These are phyloP conservation scores for Entophlyctis helioformis DNA, from an alignment of 192 early-diverging fungal genomes.

Conservation along the genomic window DNA sequence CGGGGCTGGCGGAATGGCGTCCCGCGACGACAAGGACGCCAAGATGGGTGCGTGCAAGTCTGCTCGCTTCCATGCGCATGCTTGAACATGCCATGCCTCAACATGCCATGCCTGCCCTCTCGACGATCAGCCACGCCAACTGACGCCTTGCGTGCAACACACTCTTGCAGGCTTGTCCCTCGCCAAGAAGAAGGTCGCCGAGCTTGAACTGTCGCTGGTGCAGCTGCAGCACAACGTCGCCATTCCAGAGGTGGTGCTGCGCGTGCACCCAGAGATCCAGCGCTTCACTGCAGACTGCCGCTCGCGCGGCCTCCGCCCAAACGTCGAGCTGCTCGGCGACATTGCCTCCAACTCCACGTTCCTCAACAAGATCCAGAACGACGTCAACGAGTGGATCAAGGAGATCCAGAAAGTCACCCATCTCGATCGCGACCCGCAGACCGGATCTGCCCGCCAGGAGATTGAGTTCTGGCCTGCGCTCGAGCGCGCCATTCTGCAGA, in stretches of 20 bases:
- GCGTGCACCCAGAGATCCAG: slow-evolving; percentile 74
- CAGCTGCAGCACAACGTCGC: slow-evolving; percentile 97
- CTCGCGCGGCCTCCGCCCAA: slow-evolving; percentile 46
- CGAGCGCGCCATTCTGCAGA: slow-evolving; percentile 84
- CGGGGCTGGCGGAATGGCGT: not conserved
- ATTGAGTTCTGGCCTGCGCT: slow-evolving; percentile 99
- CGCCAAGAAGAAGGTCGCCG: slow-evolving; percentile 98
- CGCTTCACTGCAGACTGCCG: slow-evolving; percentile 42
- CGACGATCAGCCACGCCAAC: too few species aligned
- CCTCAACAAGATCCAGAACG: slow-evolving; percentile 85
- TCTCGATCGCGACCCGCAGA: slow-evolving; percentile 79
- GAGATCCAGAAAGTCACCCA: slow-evolving; percentile 99
- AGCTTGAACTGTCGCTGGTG: slow-evolving; percentile 87
- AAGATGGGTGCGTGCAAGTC: slow-evolving; percentile 46
- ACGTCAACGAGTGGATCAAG: slow-evolving; percentile 98
- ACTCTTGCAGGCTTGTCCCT: slow-evolving; percentile 66
- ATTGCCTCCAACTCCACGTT: slow-evolving; percentile 72
- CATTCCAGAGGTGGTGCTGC: slow-evolving; percentile 84
- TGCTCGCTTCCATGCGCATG: too few species aligned
- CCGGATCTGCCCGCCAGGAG: slow-evolving; percentile 90
- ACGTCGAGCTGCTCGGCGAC: slow-evolving; percentile 58
- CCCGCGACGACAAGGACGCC: slow-evolving; percentile 47
- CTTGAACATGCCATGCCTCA: too few species aligned
- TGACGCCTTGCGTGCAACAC: not conserved
- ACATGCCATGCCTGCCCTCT: too few species aligned